Conservation (phyloP, 75 land plant genomes). For the Cunninghamia lanceolata region DNA sequence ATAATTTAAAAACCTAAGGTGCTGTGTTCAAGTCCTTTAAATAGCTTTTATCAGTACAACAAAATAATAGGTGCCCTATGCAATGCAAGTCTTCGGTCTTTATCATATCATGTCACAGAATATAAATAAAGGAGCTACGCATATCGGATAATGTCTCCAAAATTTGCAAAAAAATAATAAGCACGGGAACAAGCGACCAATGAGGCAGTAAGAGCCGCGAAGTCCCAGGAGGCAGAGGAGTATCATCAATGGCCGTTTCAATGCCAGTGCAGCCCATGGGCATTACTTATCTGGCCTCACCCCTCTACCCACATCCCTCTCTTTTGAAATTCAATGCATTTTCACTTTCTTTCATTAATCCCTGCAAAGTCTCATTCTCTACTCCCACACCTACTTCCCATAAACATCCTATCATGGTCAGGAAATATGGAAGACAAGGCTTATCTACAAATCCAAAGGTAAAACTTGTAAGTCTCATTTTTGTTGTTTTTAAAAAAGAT, state of each 20-base stretch:
- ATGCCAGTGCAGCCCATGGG: not conserved
- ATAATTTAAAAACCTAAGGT: no score
- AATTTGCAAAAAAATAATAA: not conserved
- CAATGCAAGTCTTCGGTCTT: no score
- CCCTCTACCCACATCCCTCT: not conserved
- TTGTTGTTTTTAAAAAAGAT: no score
- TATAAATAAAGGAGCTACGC: not conserved
- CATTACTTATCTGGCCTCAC: not conserved
- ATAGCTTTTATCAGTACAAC: no score
- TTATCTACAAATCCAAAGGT: not conserved
- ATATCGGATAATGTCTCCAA: not conserved
- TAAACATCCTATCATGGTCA: not conserved
- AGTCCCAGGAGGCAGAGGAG: not conserved
- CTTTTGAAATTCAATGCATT: not conserved
- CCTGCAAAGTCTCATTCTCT: not conserved
- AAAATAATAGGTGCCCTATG: no score
- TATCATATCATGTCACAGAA: not conserved
- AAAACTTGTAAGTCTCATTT: not conserved
- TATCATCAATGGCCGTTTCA: not conserved
- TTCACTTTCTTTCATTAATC: not conserved
- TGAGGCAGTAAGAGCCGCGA: not conserved
- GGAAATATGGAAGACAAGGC: not conserved
- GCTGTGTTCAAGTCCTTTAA: no score
- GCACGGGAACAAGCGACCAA: not conserved
- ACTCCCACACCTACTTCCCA: not conserved